Base-by-base conservation (phyloP, 305 asterid genomes). In the Euphrasia arctica region DNA sequence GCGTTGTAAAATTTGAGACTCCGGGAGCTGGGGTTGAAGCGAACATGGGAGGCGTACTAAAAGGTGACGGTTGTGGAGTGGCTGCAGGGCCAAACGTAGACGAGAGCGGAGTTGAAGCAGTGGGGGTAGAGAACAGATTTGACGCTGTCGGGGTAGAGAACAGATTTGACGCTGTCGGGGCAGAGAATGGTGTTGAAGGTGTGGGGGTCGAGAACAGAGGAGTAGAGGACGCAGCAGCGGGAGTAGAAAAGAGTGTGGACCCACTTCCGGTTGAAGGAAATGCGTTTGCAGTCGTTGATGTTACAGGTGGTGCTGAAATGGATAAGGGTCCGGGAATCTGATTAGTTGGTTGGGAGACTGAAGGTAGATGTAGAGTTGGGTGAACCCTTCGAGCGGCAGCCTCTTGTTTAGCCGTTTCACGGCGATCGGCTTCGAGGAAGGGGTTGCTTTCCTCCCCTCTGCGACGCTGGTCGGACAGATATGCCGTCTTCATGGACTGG, bases 331-430 rank as follows among this genome's bases (percentile, higher is more conserved):
- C 91, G n/a, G 77, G 71, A 64, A 64, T 74, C 70, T 82, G 93
- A 76, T 78, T 75, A 25, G 88, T 68, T 65, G 88, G 84, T 51
- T 83, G 90, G 48, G 95, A 68, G 71, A 52, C 71, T 59, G 93
- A 74, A 18, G 96, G 95, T 71, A 93, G 82, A 78, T 93, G 95
- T 68, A 83, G 65, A 63, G 99, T 86, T 72, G 96, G 99, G 71
- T 90, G 97, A 63, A 85, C 88, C 82, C 99, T 90, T 76, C 83
- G 80, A 55, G 95, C 95, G 14, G 97, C 97, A 58, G 96, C 97
- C 83, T 88, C 97, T 75, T 74, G 91, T 72, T 88, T 94, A 15
- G 93, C 96, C 34, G 90, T 86, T 82, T 90, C 95, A 18, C 99
- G 85, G 36, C 96, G 75, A 80, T 90, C 95, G 60, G 99, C 97